These are phyloP conservation scores for Moniliophthora roreri DNA, from an alignment of 1,284 basidiomycete species.

Conservation along the genomic window DNA sequence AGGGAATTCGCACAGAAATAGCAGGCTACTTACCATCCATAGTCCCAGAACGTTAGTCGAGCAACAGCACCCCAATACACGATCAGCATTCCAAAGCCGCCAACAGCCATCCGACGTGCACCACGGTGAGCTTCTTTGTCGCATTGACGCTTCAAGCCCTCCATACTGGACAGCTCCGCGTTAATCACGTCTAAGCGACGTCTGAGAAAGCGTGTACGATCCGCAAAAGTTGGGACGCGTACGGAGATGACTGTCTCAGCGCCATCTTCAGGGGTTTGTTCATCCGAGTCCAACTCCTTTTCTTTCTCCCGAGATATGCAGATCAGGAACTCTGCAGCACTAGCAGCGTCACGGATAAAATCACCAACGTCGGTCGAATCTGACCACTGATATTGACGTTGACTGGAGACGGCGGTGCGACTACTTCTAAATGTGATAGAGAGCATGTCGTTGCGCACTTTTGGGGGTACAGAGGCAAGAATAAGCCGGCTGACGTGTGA, in stretches of 20 bases:
- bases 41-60: conserved; percentile 65
- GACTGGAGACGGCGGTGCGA: conserved; percentile 37
- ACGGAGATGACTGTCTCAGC: conserved; percentile 43
- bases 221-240: conserved; percentile 61
- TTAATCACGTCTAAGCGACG: conserved; percentile 45
- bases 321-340: conserved; percentile 55
- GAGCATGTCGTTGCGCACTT: conserved; percentile 33
- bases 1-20: neutral
- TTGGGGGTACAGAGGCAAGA: conserved; percentile 37
- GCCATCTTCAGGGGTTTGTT: conserved; percentile 3
- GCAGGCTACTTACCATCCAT: conserved; percentile 43
- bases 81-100: conserved; percentile 57
- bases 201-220: conserved; percentile 61
- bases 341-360: conserved; percentile 64
- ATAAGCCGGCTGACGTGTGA: conserved; percentile 57
- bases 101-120: conserved; percentile 55
- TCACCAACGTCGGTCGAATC: conserved; percentile 67
- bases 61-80: conserved; percentile 66
- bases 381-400: conserved; percentile 53
- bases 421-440: conserved; percentile 27
- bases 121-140: conserved; percentile 57
- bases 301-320: conserved; percentile 34
- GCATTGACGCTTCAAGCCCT: conserved; percentile 51
- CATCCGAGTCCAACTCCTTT: conserved; percentile 4
- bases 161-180: conserved; percentile 45